Percentiles rank a stretch among this genome's conserved stretches.
These are phyloP conservation scores for Acacia concinna DNA, from an alignment of 331 rosid species.

Conservation along the genomic window DNA sequence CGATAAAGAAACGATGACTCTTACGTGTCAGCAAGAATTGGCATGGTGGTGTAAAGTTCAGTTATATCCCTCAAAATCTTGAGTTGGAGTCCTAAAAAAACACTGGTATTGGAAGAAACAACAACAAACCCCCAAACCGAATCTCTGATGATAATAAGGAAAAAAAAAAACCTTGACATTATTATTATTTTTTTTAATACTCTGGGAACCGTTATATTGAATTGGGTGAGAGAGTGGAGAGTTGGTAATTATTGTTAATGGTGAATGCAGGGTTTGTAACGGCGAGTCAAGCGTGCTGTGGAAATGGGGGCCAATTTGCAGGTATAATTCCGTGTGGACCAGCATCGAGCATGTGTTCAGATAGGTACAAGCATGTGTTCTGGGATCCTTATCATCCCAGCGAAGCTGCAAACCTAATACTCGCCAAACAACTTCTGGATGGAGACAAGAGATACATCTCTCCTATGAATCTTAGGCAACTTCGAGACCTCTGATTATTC, in stretches of 20 bases:
- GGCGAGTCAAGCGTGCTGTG: conserved; percentile 82
- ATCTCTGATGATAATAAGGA: no score
- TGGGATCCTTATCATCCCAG: conserved; percentile 99
- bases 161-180: no score
- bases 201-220: no score
- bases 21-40: no score
- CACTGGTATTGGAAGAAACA: no score
- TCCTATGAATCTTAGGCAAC: conserved; percentile 83
- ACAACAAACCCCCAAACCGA: no score
- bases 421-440: conserved; percentile 74
- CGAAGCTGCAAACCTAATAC: conserved; percentile 77
- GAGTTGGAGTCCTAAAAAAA: no score
- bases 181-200: no score
- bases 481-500: conserved; percentile 48
- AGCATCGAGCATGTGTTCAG: conserved; percentile 69
- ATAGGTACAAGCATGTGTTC: conserved; percentile 72
- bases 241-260: background rate
- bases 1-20: no score
- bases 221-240: no score
- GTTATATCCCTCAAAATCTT: no score
- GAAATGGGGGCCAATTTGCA: conserved; percentile 90
- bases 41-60: no score
- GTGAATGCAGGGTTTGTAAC: conserved; percentile 75
- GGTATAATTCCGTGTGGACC: conserved; percentile 96
- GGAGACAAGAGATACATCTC: conserved; percentile 66